A percentile compares a stretch with the other conserved stretches of the same genome.
These are phyloP conservation scores for Gossypium mustelinum DNA, from an alignment of 345 rosid genomes.

Conservation along the genomic window DNA sequence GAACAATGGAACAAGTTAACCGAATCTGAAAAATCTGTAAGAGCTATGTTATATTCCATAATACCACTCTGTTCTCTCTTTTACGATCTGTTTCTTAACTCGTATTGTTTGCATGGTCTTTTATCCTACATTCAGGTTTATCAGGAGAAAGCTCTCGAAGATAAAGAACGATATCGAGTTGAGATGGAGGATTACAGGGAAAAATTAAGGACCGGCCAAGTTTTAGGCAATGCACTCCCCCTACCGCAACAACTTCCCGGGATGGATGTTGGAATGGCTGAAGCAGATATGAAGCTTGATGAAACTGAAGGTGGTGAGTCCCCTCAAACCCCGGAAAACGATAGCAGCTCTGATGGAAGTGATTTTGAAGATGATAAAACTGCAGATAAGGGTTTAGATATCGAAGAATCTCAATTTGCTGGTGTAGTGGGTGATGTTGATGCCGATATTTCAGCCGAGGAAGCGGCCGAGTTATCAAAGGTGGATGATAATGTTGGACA, in stretches of 20 bases:
- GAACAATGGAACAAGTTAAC: slow-evolving; percentile 79
- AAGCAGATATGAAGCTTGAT: slow-evolving; percentile 42
- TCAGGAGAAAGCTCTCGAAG: slow-evolving; percentile 78
- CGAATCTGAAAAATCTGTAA: slow-evolving; percentile 58
- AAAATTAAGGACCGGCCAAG: slow-evolving; percentile 50
- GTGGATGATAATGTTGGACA: slow-evolving; percentile 19
- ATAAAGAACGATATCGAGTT: slow-evolving; percentile 73
- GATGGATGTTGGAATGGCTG: slow-evolving; percentile 40
- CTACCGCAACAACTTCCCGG: slow-evolving; percentile 59
- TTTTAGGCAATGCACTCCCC: slow-evolving; percentile 62
- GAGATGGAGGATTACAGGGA: slow-evolving; percentile 87
- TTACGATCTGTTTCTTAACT: neutral
- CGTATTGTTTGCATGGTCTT: neutral
- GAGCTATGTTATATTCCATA: neutral
- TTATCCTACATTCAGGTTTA: slow-evolving; percentile 40
- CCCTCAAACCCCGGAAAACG: slow-evolving; percentile 39
- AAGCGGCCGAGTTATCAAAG: slow-evolving; percentile 7
- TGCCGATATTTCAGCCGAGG: slow-evolving; percentile 16
- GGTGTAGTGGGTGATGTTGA: slow-evolving; percentile 22
- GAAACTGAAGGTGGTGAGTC: slow-evolving; percentile 50
- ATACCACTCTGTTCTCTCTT: neutral
- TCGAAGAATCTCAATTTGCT: slow-evolving; percentile 25
- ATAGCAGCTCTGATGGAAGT: slow-evolving; percentile 43
- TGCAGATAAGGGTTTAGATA: slow-evolving; percentile 28
- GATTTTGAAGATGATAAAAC: slow-evolving; percentile 42